Evolutionary conservation across 1,284 basidiomycete species (phyloP).

Genomic region (Ganoderma leucocontextum): DNA sequence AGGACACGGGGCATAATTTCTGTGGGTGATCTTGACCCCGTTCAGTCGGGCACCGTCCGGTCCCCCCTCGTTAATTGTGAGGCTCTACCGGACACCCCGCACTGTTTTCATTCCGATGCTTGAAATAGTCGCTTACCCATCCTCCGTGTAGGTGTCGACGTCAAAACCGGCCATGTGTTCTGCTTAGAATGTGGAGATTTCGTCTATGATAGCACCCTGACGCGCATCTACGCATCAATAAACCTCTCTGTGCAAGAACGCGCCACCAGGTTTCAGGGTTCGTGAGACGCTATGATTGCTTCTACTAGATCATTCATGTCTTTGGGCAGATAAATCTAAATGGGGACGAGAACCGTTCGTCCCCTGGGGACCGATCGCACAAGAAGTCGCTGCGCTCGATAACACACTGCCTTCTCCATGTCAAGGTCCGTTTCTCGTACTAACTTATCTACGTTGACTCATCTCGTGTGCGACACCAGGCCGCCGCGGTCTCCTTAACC

Average conservation of each 20-base stretch:
- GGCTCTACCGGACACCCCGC: background rate
- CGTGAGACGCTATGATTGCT: constrained; percentile 3
- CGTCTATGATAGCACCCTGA: constrained; percentile 57
- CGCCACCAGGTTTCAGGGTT: constrained; percentile 57
- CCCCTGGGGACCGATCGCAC: constrained; percentile 51
- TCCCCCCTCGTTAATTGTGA: background rate
- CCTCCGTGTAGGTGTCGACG: constrained; percentile 58
- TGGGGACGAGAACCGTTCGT: constrained; percentile 52
- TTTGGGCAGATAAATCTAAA: constrained; percentile 36
- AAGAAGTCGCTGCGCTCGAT: constrained; percentile 49
- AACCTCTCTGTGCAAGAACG: constrained; percentile 59
- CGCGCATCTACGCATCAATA: constrained; percentile 47
- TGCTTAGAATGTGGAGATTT: constrained; percentile 69
- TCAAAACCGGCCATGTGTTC: constrained; percentile 63
- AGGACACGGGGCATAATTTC: constrained; percentile 66
- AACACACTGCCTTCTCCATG: constrained; percentile 58
- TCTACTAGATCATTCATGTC: background rate
- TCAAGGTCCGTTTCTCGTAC: constrained; percentile 55
- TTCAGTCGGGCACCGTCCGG: constrained; percentile 21
- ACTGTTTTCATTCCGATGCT: background rate
- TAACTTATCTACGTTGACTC: background rate
- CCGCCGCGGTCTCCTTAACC: constrained; percentile 88
- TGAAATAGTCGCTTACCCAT: constrained; percentile 14
- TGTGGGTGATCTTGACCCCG: constrained; percentile 57
- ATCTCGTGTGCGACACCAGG: constrained; percentile 50